A percentile compares a stretch with the other conserved stretches of the same genome.
phyloP scores from a whole-genome alignment of 306 rosid species.

The Quercus gilva region DNA sequence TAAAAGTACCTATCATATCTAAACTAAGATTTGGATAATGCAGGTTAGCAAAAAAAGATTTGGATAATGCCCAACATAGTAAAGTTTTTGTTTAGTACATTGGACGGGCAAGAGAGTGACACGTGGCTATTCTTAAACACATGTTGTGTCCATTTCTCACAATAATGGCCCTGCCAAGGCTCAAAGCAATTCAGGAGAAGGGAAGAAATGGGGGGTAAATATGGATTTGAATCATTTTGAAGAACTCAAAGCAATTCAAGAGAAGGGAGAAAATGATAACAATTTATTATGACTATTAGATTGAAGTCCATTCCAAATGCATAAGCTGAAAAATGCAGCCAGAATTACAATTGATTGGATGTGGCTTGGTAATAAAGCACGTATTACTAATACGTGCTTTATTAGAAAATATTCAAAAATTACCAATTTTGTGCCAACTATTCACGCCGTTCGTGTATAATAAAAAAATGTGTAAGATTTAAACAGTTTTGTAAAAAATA shows the following conservation, averaged over 20 bases:
- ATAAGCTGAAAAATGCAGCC: background rate
- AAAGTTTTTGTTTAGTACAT: too few relatives aligned
- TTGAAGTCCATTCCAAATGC: background rate
- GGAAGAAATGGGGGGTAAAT: background rate
- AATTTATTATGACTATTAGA: background rate
- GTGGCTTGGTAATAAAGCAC: background rate
- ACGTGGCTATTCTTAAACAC: too few relatives aligned
- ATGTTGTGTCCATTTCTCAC: too few relatives aligned
- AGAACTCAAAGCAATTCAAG: background rate
- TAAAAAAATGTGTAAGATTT: too few relatives aligned
- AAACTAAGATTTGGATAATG: too few relatives aligned
- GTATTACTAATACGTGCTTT: background rate
- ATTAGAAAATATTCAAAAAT: background rate
- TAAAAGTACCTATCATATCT: too few relatives aligned
- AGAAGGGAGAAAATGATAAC: background rate
- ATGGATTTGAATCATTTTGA: background rate
- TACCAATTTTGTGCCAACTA: background rate
- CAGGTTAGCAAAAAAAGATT: too few relatives aligned
- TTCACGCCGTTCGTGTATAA: rapidly evolving
- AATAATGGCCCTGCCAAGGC: too few relatives aligned
- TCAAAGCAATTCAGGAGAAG: background rate
- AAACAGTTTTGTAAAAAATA: too few relatives aligned
- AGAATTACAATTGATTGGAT: background rate
- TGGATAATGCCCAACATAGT: too few relatives aligned
- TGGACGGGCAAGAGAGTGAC: too few relatives aligned